Conservation (phyloP, 805 yeast species). For the Zygoascus ofunaensis region DNA sequence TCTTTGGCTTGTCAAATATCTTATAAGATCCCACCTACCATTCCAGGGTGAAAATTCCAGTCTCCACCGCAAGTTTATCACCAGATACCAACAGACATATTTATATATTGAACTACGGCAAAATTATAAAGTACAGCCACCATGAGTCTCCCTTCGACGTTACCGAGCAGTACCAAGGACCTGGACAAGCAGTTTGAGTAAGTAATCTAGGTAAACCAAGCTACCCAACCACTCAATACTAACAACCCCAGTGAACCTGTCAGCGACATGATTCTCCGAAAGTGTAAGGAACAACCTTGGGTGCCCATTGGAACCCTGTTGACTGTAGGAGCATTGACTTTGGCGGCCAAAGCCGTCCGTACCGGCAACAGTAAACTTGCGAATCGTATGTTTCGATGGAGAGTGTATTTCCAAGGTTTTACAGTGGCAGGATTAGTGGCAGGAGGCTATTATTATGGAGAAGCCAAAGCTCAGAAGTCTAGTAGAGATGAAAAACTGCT, state of each 20-base stretch:
- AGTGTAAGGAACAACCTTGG: slow-evolving; percentile 77
- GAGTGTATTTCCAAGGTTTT: slow-evolving; percentile 79
- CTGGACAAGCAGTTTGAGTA: slow-evolving; percentile 2
- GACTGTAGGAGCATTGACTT: slow-evolving; percentile 69
- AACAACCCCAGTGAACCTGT: slow-evolving; percentile 11
- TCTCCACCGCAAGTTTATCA: too few species aligned
- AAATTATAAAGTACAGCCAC: too few species aligned
- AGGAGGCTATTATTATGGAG: slow-evolving; percentile 65
- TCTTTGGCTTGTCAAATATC: too few species aligned
- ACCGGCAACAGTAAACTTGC: slow-evolving; percentile 67
- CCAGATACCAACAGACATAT: too few species aligned
- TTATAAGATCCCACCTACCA: too few species aligned
- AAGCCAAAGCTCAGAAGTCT: slow-evolving; percentile 16
- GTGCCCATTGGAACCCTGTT: slow-evolving; percentile 77
- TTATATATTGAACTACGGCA: too few species aligned
- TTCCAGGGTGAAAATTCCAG: too few species aligned
- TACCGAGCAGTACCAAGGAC: neutral
- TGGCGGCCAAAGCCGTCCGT: slow-evolving; percentile 70
- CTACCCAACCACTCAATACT: too few species aligned
- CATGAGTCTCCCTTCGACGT: neutral
- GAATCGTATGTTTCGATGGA: slow-evolving; percentile 80
- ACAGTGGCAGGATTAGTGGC: slow-evolving; percentile 74
- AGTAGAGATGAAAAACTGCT: slow-evolving; percentile 52
- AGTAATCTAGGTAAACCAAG: neutral
- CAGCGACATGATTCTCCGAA: slow-evolving; percentile 20